phyloP scores from a whole-genome alignment of 1,139 yeast species.

The Geotrichum europaeum region DNA sequence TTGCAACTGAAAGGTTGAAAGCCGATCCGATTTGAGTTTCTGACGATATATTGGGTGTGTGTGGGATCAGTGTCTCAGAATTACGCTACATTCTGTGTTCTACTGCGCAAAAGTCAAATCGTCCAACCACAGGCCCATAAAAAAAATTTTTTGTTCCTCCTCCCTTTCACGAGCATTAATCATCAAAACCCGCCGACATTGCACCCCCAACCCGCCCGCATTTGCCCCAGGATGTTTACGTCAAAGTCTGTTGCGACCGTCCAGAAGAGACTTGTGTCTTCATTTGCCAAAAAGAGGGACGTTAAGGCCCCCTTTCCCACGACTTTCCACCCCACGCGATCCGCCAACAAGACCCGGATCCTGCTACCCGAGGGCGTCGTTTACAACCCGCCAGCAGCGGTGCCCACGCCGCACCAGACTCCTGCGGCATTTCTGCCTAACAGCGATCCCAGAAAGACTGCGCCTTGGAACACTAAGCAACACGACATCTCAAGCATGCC shows the following conservation, averaged over 20 bases:
- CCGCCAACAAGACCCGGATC: conserved; percentile 39
- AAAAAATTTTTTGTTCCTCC: not conserved
- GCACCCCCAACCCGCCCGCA: not conserved
- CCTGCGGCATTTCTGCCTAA: conserved; percentile 70
- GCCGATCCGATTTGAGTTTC: not conserved
- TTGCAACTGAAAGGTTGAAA: not conserved
- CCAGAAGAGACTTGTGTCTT: conserved; percentile 11
- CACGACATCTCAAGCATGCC: conserved; percentile 35
- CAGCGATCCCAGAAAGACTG: conserved; percentile 48
- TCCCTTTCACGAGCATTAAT: not conserved
- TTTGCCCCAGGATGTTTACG: not conserved
- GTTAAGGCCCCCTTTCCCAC: conserved; percentile 35
- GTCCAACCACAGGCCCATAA: not conserved
- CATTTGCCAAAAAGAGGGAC: conserved; percentile 17
- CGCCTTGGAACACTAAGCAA: conserved; percentile 30
- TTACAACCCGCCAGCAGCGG: conserved; percentile 40
- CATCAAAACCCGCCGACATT: not conserved
- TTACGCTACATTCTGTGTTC: conserved; percentile 1
- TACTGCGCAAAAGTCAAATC: not conserved
- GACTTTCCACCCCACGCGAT: conserved; percentile 37
- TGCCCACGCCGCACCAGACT: conserved; percentile 55
- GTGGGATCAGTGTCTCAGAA: not conserved
- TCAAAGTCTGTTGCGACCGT: conserved; percentile 3
- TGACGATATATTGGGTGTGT: not conserved
- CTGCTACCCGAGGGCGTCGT: conserved; percentile 37